Base-by-base conservation (phyloP, 1,139 yeast genomes). In the Wickerhamiella pararugosa region DNA sequence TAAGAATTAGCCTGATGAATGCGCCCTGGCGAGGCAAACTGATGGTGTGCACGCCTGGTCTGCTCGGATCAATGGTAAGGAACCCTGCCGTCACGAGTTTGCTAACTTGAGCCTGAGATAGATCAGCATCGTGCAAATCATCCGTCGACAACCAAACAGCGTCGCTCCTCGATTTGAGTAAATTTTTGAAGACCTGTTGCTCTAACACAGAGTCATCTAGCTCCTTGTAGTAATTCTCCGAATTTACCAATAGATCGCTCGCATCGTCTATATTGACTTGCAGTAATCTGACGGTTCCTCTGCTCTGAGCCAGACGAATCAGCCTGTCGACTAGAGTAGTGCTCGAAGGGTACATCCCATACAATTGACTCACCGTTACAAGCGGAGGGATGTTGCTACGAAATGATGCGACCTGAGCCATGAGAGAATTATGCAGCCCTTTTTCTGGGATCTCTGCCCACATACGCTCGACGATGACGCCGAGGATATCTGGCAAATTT, bases 21-120 rank as follows among this genome's bases (percentile, higher is more conserved):
- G 72, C 66, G 2, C 80, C 92, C 53, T 79, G 67, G 47, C 69
- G 71, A 0, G 92, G 92, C 26, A 73, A 64, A 1, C 81, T 65
- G 2, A 80, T 56, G 25, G 70, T 63, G 54, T 73, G 70, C 49
- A 58, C 67, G 47, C 64, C 71, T 42, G 47, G 56, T 11, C 69
- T 67, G 42, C 71, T 73, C 36, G 73, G 69, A 35, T 69, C 61
- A 38, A 78, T 55, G 0, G 81, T 73, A 5, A 78, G 57, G 46
- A 68, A 71, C 1, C 86, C 86, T 5, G 62, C 51, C n/a, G 58
- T 56, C 0, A 77, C 65, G 34, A 79, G 58, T 5, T 49, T 47
- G 1, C 51, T 43, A 6, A 70, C 55, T 2, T 58, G 58, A 1
- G 62, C 29, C 4, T 41, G 45, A 10, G 49, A 45, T 1, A 42